Evolutionary conservation across 805 yeast species (phyloP), one percentile per base, ranked within the genome.

Genomic region (Blastobotrys robertii): DNA sequence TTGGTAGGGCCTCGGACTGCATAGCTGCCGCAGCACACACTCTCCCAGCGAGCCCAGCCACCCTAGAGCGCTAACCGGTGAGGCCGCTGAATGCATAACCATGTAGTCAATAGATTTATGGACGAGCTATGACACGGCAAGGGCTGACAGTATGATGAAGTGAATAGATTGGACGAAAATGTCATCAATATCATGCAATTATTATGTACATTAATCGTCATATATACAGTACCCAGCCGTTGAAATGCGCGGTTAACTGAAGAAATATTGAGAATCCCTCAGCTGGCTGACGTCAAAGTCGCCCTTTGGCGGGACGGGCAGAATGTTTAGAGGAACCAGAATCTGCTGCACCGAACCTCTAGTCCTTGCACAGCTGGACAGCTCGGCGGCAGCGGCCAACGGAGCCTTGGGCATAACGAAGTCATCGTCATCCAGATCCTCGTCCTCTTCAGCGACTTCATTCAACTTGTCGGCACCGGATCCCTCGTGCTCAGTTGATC

Each of bases 211-310:
- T 13, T 30, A 16, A 15, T 15, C 30, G 25, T 11, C 33, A n/a
- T 30, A 42, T 41, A 32, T 37, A 39, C 41, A 43, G 28, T 11
- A 22, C 22, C 8, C 25, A 30, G 13, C 6, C 6, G 25, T 19
- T 19, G 25, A 19, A 12, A 31, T 30, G 32, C 12, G 9, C 12
- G 11, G 34, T 12, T n/a, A 12, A 31, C 12, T 31, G 57, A 90
- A 90, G 72, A 90, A 90, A 62, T 90, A 90, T 29, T 72, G 70
- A 49, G 95, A 84, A 39, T 79, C 74, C 56, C 73, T 72, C 35
- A 88, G 81, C 45, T 73, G 74, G 33, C 67, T 64, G 31, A 90
- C 94, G 56, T 90, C 94, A 53, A 90, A 84, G 12, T 77, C 79
- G 40, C 97, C 98, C 60, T 75, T 80, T 39, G 72, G 66, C 10